Base-by-base conservation (phyloP, 208 protist species). In the Trypanosoma grayi region DNA sequence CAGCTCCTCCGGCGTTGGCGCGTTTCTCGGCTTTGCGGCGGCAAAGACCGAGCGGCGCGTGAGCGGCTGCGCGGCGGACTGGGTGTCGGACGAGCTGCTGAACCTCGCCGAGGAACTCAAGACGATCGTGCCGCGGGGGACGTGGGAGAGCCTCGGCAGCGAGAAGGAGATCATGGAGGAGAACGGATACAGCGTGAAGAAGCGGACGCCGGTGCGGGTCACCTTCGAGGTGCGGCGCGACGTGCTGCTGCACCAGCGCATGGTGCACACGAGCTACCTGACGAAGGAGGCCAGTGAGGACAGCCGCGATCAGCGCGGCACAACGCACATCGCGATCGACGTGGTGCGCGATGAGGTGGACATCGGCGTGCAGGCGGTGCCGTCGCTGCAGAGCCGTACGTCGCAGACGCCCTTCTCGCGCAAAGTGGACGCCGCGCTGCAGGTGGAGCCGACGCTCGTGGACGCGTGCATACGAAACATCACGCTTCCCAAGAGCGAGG, bases 241-340 rank as follows among this genome's bases (percentile, higher is more conserved):
- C 51, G 66, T 86, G 24, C 51, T 94, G 8, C 46, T 94, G 41
- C 63, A 72, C 33, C 81, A 90, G 44, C 81, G 73, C 66, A 62
- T 66, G 46, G 65, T 68, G 14, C 66, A 79, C 18, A 71, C 72
- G 40, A 66, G 67, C 51, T 91, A 81, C 60, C 46, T 94, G 25
- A 88, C 83, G 3, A 91, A 91, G 63, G 89, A 95, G 54, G 89
- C 89, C 0, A 90, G 83, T 57, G 89, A 95, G 60, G 89, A 95
- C 70, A 87, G 85, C 54, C 81, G 89, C 34, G 85, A 95, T 59
- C 60, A 89, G 22, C 89, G 89, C 40, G 80, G 74, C 0, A 70
- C 74, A 14, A 60, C 65, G 25, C 90, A 90, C 50, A 70, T 78
- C 2, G 66, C 89, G 22, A 93, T 91, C 57, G 75, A 82, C 30